phyloP scores from a whole-genome alignment of 2,329 filamentous ascomycete genomes.

The Chaetomium sp. region DNA sequence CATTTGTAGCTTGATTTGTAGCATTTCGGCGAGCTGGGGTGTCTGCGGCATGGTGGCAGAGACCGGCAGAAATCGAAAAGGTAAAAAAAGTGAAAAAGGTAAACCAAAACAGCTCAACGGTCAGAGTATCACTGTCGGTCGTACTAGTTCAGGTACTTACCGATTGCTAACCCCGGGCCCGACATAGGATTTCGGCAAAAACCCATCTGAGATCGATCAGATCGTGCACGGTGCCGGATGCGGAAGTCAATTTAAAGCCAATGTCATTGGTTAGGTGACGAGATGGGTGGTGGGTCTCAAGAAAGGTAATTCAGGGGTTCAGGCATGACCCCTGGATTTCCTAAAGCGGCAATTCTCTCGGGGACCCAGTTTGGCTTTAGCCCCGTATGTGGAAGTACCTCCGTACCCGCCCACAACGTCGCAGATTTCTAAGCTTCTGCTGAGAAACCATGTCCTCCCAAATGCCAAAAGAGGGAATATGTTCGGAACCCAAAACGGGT shows the following conservation, averaged over 20 bases:
- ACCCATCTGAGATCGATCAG: not conserved
- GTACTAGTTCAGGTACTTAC: not conserved
- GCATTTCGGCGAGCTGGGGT: not conserved
- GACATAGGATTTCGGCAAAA: not conserved
- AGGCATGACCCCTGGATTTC: not conserved
- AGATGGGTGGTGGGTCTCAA: not conserved
- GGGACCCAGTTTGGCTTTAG: not conserved
- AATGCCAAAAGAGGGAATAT: not conserved
- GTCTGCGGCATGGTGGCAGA: not conserved
- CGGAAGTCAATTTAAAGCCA: not conserved
- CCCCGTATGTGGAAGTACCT: not conserved
- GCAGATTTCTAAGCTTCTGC: not conserved
- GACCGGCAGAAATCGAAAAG: not conserved
- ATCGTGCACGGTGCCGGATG: not conserved
- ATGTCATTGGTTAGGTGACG: not conserved
- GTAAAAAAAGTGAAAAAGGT: not conserved
- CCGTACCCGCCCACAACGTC: not conserved
- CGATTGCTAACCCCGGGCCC: too few species aligned
- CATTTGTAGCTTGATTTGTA: not conserved
- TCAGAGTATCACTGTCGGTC: not conserved
- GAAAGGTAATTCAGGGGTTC: not conserved
- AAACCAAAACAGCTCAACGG: not conserved
- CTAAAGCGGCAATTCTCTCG: conserved; percentile 1
- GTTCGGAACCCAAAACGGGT: not conserved
- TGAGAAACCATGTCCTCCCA: not conserved